A percentile compares a stretch with the other conserved stretches of the same genome.
Evolutionary conservation across 2,329 filamentous ascomycete genomes (phyloP).

Genomic region (Fusarium oligoseptatum): DNA sequence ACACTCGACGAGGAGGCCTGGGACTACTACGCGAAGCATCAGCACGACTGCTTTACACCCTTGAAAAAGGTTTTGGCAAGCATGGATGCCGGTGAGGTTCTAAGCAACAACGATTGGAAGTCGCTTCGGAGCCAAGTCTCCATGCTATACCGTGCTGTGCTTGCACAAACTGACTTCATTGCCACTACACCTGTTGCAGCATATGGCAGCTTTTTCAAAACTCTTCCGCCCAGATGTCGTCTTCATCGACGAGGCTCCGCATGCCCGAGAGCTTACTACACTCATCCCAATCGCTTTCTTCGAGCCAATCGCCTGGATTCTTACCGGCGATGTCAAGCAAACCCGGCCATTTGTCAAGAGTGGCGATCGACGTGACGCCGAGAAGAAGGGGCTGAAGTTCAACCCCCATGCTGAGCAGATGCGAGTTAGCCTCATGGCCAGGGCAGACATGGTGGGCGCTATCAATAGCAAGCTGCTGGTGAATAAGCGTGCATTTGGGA

Average conservation of each 20-base stretch:
- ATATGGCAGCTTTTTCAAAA: constrained; percentile 53
- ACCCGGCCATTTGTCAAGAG: constrained; percentile 58
- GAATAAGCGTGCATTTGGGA: constrained; percentile 55
- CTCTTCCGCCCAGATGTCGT: constrained; percentile 85
- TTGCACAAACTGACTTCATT: constrained; percentile 58
- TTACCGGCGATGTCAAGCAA: constrained; percentile 61
- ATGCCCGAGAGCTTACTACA: constrained; percentile 60
- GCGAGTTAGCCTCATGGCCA: constrained; percentile 54
- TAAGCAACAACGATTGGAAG: constrained; percentile 46
- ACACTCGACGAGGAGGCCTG: constrained; percentile 60
- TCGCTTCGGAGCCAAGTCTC: constrained; percentile 50
- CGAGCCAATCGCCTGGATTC: constrained; percentile 58
- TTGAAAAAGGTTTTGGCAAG: constrained; percentile 55
- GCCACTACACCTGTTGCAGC: constrained; percentile 62
- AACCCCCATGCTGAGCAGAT: constrained; percentile 53
- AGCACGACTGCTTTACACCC: constrained; percentile 48
- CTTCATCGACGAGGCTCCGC: constrained; percentile 80
- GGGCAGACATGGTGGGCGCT: constrained; percentile 51
- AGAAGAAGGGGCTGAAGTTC: constrained; percentile 38
- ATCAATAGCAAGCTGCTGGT: constrained; percentile 51
- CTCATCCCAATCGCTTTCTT: constrained; percentile 61
- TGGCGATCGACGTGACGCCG: constrained; percentile 27
- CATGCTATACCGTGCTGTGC: constrained; percentile 54
- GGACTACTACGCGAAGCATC: constrained; percentile 54
- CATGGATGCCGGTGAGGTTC: constrained; percentile 47